A percentile compares a stretch with the other conserved stretches of the same genome.
These are phyloP conservation scores for Pterocarpus macrocarpus DNA, from an alignment of 306 rosid species.

Conservation along the genomic window DNA sequence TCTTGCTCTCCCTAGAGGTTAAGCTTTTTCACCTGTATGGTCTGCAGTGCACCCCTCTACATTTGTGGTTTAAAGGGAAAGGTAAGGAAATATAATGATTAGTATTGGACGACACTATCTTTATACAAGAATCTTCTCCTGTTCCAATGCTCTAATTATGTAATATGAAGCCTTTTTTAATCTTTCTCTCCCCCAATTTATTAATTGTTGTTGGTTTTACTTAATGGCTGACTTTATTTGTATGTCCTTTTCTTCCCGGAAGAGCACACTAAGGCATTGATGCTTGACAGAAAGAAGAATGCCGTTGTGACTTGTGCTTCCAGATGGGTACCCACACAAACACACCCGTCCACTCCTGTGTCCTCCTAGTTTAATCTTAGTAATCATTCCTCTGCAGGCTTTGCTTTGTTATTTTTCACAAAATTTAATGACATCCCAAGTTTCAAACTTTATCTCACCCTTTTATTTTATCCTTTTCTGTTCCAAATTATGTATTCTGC, in stretches of 20 bases:
- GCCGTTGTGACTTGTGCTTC: constrained; percentile 47
- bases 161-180: constrained; percentile 23
- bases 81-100: constrained; percentile 64
- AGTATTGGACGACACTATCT: constrained; percentile 69
- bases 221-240: constrained; percentile 47
- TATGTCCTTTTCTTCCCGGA: constrained; percentile 50
- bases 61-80: constrained; percentile 47
- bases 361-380: neutral
- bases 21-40: constrained; percentile 42
- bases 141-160: constrained; percentile 66
- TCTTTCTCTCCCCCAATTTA: constrained; percentile 11
- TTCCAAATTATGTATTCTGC: neutral
- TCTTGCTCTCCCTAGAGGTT: constrained; percentile 44
- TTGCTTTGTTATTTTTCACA: neutral
- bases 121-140: constrained; percentile 84
- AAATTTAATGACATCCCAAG: neutral
- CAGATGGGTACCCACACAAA: constrained; percentile 2
- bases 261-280: constrained; percentile 43
- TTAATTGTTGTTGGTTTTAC: constrained; percentile 46
- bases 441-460: neutral
- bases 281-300: constrained; percentile 53
- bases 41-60: constrained; percentile 55
- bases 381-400: constrained; percentile 23
- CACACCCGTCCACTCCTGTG: neutral
- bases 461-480: no score